Evolutionary conservation across 2,329 filamentous ascomycete genomes (phyloP), one percentile per base, ranked within the genome.

Genomic region (Gremmenia infestans): DNA sequence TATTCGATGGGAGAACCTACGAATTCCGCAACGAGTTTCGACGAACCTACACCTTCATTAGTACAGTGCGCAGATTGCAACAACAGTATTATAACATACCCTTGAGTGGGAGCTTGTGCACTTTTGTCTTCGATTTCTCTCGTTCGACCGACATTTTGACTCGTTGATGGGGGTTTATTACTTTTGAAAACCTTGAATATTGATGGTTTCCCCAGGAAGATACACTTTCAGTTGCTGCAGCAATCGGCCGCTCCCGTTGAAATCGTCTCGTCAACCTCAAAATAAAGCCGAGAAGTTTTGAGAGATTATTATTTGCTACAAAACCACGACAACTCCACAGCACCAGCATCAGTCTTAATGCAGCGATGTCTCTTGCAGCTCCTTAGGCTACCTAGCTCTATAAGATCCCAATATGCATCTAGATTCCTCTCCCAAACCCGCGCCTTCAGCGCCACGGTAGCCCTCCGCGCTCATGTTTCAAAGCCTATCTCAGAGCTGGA

Each of bases 11-110:
- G 40, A 42, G 40, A 23, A 81, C 88, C 72, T 77, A 96, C 91
- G 73, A 99, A 99, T 77, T 99, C 94, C 46, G 93, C 89, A 56
- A 97, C 91, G 39, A 96, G 82, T 74, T 93, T 95, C 40, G 91
- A 84, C 65, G 85, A 88, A 54, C 85, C 82, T 85, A 62, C 46
- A 58, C 50, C 45, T 76, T 54, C 76, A 70, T 58, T 60, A 62
- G 47, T 46, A 47, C 43, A 23, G 17, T n/a, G 28, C 48, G 55
- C 14, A 25, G 11, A 11, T 12, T 11, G 22, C 19, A 25, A 37
- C 52, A 32, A 32, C 8, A 32, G 7, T 9, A 9, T 12, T 32
- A 32, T 32, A 11, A 84, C 88, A 40, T 82, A 74, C 88, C 90
- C 74, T 91, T 93, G 60, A 97, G 80, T 39, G 92, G 89, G 60